A percentile compares a stretch with the other conserved stretches of the same genome.
These are phyloP conservation scores for Entophlyctis luteolus DNA, from an alignment of 192 early-diverging fungal genomes.

Conservation along the genomic window DNA sequence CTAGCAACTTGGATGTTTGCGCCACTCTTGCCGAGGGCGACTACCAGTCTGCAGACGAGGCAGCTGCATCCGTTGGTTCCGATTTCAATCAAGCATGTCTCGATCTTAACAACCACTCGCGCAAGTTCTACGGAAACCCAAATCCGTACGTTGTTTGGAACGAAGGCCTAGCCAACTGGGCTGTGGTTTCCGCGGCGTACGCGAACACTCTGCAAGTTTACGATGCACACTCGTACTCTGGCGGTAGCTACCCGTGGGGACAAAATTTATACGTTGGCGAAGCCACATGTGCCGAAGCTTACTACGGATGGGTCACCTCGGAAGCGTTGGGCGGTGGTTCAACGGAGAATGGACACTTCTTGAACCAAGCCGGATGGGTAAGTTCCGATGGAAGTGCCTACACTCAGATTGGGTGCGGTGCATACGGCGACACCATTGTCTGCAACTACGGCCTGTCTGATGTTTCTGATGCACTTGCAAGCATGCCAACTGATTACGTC, in stretches of 20 bases:
- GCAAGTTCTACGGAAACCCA: background rate
- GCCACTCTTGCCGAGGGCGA: background rate
- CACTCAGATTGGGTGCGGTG: background rate
- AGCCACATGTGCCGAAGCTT: background rate
- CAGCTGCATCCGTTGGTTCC: background rate
- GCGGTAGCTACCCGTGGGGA: conserved; percentile 1
- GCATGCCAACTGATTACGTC: background rate
- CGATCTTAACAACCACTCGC: background rate
- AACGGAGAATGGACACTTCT: background rate
- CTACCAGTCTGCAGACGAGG: background rate
- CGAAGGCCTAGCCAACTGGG: background rate
- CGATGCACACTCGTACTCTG: background rate
- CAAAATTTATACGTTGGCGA: conserved; percentile 4
- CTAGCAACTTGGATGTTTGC: background rate
- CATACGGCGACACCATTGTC: background rate
- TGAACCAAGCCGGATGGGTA: background rate
- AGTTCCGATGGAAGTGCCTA: no score
- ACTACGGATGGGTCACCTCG: conserved; percentile 3
- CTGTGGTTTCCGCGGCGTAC: background rate
- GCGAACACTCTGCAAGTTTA: background rate
- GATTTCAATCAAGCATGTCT: background rate
- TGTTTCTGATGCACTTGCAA: background rate
- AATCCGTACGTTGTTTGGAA: background rate
- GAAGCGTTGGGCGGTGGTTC: background rate
- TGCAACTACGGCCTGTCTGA: background rate